Evolutionary conservation across 2,329 filamentous ascomycete genomes (phyloP), one percentile per base, ranked within the genome.

Genomic region (Bipolaris zeicola): DNA sequence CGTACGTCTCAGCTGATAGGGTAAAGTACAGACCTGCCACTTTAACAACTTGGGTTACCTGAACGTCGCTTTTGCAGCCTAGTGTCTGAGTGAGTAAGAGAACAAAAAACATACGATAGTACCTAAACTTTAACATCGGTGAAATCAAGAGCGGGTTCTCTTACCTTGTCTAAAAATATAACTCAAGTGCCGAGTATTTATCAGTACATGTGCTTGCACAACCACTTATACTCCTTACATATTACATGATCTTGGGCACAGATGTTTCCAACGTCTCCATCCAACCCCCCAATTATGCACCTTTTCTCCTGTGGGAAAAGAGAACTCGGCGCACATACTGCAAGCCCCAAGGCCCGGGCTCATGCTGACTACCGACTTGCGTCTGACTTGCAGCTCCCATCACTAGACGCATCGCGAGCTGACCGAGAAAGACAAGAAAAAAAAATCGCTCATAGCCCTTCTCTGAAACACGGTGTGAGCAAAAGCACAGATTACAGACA

Each of bases 81-180:
- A 11, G n/a, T 18, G 24, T 18, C 11, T 7, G 39, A 36, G 34
- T 20, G 20, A 13, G 20, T 26, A 26, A 14, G 10, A 11, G 5
- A 55, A 55, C 39, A 24, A 24, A 24, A 24, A 24, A 42, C 39
- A 46, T 42, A 54, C 45, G 42, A 46, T 22, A 33, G 18, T 44
- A 26, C 24, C 6, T 26, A 33, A 50, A 14, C 36, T 34, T 16
- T 41, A 33, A 16, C 18, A 33, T 49, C 44, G 37, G 28, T 42
- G 37, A 42, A 42, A 45, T 37, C 14, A 10, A 10, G 38, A 13
- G 16, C n/a, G 20, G 5, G 20, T 41, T 8, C n/a, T 26, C 26
- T 24, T n/a, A 11, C 24, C 6, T 24, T 24, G 13, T 16, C 24
- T 33, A 16, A 11, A 41, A 44, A 44, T 20, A 44, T 16, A 7